These are phyloP conservation scores for Chlamydomonas sp. DNA, from an alignment of 139 green algal species.

Conservation along the genomic window DNA sequence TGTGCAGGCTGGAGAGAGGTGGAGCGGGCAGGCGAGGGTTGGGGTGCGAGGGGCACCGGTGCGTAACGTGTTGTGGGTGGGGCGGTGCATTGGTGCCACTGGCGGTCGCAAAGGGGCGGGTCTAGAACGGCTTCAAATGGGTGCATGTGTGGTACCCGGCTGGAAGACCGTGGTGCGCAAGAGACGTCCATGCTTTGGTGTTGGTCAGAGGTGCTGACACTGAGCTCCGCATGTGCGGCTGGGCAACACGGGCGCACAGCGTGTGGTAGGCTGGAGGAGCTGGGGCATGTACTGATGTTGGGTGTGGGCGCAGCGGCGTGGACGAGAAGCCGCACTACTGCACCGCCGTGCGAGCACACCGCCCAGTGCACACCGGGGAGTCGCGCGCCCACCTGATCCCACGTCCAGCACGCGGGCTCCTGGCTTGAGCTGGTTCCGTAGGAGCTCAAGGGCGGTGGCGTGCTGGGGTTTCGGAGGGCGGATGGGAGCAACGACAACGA, in stretches of 20 bases:
- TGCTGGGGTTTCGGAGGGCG: constrained; percentile 53
- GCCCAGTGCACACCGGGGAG: not conserved
- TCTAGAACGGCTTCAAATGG: too few relatives aligned
- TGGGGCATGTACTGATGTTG: not conserved
- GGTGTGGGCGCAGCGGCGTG: not conserved
- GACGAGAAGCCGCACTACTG: not conserved
- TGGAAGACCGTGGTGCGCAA: too few relatives aligned
- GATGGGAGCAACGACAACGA: not conserved
- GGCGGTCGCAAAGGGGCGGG: too few relatives aligned
- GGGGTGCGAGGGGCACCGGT: too few relatives aligned
- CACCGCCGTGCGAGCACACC: not conserved
- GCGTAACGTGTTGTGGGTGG: too few relatives aligned
- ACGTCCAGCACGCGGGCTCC: constrained; percentile 89
- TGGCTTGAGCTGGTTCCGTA: constrained; percentile 66
- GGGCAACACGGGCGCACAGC: not conserved
- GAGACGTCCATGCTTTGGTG: too few relatives aligned
- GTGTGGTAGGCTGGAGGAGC: not conserved
- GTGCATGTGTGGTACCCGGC: too few relatives aligned
- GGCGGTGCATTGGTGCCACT: too few relatives aligned
- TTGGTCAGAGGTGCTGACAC: too few relatives aligned
- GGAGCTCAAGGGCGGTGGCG: constrained; percentile 87
- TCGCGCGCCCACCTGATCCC: constrained; percentile 71
- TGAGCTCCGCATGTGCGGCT: not conserved
- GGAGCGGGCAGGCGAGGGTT: not conserved
- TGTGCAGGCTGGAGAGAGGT: not conserved